Percentiles rank a stretch among this genome's conserved stretches.
These are phyloP conservation scores for Suhomyces wounanorum DNA, from an alignment of 1,139 yeast species.

Conservation along the genomic window DNA sequence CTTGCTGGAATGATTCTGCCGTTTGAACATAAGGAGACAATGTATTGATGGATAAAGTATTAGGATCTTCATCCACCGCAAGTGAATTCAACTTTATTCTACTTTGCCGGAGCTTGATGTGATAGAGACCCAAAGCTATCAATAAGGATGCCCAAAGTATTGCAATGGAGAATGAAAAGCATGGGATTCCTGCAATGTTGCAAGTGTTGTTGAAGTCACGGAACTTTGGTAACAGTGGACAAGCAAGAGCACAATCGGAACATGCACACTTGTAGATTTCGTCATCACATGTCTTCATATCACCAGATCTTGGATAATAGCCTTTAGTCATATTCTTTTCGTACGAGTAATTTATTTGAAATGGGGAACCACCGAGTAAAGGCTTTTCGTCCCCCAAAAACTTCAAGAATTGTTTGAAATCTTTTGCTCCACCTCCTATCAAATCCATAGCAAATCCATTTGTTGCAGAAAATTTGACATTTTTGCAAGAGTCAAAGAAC, in stretches of 20 bases:
- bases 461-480: constrained; percentile 89
- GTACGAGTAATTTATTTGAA: constrained; percentile 81
- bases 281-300: constrained; percentile 61
- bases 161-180: constrained; percentile 67
- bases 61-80: neutral
- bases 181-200: constrained; percentile 63
- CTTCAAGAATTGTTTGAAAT: constrained; percentile 70
- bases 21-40: neutral
- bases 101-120: constrained; percentile 29
- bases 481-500: constrained; percentile 83
- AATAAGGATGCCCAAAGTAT: constrained; percentile 47
- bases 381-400: constrained; percentile 96
- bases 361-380: constrained; percentile 89
- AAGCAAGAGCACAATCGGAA: constrained; percentile 79
- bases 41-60: constrained; percentile 1
- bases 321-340: constrained; percentile 25
- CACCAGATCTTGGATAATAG: constrained; percentile 29
- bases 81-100: neutral
- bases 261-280: constrained; percentile 79
- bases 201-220: constrained; percentile 43
- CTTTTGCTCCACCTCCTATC: constrained; percentile 92
- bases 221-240: constrained; percentile 65
- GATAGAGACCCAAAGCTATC: constrained; percentile 40
- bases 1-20: constrained; percentile 4
- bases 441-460: constrained; percentile 97